These are phyloP conservation scores for Ascoidea asiatica DNA, from an alignment of 805 yeast species.

Conservation along the genomic window DNA sequence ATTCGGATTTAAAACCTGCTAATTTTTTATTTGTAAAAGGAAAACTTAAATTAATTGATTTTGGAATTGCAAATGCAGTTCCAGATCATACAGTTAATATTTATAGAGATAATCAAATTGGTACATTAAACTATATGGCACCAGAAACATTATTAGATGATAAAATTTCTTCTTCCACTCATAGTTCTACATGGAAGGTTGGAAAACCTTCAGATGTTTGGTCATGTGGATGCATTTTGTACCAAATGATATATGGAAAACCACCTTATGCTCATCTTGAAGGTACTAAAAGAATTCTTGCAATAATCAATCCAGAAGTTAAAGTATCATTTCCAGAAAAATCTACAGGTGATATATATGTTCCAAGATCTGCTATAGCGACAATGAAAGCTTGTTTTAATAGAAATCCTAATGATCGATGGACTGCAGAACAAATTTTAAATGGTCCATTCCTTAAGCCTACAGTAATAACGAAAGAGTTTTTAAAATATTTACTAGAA, in stretches of 20 bases:
- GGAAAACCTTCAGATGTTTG: slow-evolving; percentile 97
- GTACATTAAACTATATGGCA: slow-evolving; percentile 97
- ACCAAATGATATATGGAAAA: slow-evolving; percentile 88
- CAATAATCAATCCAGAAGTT: slow-evolving; percentile 77
- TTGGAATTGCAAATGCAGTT: slow-evolving; percentile 91
- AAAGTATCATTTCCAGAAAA: slow-evolving; percentile 50
- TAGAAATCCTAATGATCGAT: slow-evolving; percentile 56
- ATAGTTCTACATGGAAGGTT: slow-evolving; percentile 42
- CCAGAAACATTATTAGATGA: slow-evolving; percentile 82
- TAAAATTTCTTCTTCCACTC: slow-evolving; percentile 15
- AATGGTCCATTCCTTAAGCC: slow-evolving; percentile 61
- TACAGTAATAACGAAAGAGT: slow-evolving; percentile 50
- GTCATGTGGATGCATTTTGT: slow-evolving; percentile 95
- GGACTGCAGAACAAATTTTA: slow-evolving; percentile 50
- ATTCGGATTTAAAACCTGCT: slow-evolving; percentile 63
- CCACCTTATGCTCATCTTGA: slow-evolving; percentile 79
- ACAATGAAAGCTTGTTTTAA: slow-evolving; percentile 59
- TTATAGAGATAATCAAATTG: slow-evolving; percentile 81
- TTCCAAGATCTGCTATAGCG: slow-evolving; percentile 57
- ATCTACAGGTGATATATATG: slow-evolving; percentile 47
- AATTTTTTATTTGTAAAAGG: slow-evolving; percentile 77
- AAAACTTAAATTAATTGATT: slow-evolving; percentile 75
- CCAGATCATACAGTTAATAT: slow-evolving; percentile 87
- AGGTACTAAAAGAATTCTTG: slow-evolving; percentile 66
- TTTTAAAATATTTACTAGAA: slow-evolving; percentile 56